These are phyloP conservation scores for Cladosporium sp. DNA, from an alignment of 2,329 filamentous ascomycete genomes.

Conservation along the genomic window DNA sequence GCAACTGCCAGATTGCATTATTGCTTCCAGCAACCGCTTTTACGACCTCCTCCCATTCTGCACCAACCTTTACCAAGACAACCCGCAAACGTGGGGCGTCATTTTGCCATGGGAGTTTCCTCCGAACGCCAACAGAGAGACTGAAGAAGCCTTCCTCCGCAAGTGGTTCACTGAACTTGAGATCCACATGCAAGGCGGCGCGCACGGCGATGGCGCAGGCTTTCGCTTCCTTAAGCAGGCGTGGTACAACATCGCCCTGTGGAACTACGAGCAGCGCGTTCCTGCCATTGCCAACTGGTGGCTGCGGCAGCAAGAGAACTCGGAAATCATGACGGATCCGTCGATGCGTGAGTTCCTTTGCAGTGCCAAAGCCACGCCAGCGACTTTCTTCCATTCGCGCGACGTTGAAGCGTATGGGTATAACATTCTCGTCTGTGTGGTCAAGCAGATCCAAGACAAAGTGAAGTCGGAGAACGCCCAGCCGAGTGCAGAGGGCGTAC, in stretches of 20 bases:
- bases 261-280: slow-evolving; percentile 25
- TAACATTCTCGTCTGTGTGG: slow-evolving; percentile 14
- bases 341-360: slow-evolving; percentile 19
- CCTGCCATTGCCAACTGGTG: slow-evolving; percentile 23
- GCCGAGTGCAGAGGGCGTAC: background rate
- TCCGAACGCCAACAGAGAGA: slow-evolving; percentile 20
- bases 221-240: slow-evolving; percentile 33
- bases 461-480: background rate
- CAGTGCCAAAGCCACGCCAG: slow-evolving; percentile 16
- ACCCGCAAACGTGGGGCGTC: slow-evolving; percentile 22
- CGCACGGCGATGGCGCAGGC: slow-evolving; percentile 17
- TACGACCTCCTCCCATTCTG: slow-evolving; percentile 28
- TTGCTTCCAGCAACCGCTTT: slow-evolving; percentile 28
- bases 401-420: slow-evolving; percentile 16
- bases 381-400: slow-evolving; percentile 22
- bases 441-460: slow-evolving; percentile 16
- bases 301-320: slow-evolving; percentile 19
- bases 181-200: slow-evolving; percentile 26
- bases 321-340: slow-evolving; percentile 19
- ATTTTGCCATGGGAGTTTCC: slow-evolving; percentile 33
- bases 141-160: slow-evolving; percentile 30
- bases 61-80: slow-evolving; percentile 22
- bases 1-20: slow-evolving; percentile 17
- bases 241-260: slow-evolving; percentile 28
- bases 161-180: slow-evolving; percentile 24